Base-by-base conservation (phyloP, 2,329 filamentous ascomycete genomes). In the Alternaria gaisen region DNA sequence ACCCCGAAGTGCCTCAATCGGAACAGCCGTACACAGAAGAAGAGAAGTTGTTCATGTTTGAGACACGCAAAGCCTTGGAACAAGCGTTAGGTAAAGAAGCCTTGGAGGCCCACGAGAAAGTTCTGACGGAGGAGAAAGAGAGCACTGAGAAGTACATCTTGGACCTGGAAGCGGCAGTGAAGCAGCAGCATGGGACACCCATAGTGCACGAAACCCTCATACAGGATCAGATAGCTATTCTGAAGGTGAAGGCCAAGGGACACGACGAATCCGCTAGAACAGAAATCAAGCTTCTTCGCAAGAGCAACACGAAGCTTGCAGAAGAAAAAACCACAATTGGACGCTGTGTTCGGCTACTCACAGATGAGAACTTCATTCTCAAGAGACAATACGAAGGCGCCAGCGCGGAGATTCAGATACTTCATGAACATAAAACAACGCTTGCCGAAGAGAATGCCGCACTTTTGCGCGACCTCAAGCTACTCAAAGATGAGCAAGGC, bases 91-190 rank as follows among this genome's bases (percentile, higher is more conserved):
- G 56, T n/a, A 54, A 58, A 20, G 50, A 46, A 24, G 24, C 26
- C 5, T 36, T 54, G 38, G 41, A 54, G 20, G 34, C 40, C 2
- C 56, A 54, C 16, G 56, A 47, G 26, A 30, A 30, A 20, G 20
- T 53, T 10, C 34, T 58, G 14, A 8, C 34, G 0, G 26, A 54
- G 5, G 48, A 58, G 24, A 53, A 54, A 38, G 18, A 58, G 50
- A 20, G 34, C 32, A 47, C 41, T 16, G 30, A 58, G 38, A 32
- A 47, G 32, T 58, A 58, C 20, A 58, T 58, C 24, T 32, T 41
- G 10, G 22, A 54, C 14, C 32, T 58, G 5, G 48, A 58, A 58
- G 50, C 44, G 43, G 48, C 50, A 22, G 56, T 46, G 8, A 53
- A 44, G 11, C 41, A 47, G 20, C 53, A 54, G n/a, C n/a, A 28